These are phyloP conservation scores for Monosporascus sp. DNA, from an alignment of 2,329 filamentous ascomycete genomes.

Conservation along the genomic window DNA sequence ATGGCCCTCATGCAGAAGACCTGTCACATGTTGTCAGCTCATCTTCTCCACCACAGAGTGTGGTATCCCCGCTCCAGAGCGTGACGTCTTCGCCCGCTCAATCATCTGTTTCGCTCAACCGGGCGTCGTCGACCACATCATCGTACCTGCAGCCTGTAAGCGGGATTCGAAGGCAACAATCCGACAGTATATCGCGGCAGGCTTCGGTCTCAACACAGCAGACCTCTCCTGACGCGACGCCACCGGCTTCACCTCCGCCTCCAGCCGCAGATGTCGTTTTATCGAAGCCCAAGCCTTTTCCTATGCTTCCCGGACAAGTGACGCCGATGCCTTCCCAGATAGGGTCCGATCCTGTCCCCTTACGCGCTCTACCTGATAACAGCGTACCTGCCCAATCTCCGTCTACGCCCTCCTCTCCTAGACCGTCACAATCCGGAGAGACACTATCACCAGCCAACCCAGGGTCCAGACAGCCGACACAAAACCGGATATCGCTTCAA, in stretches of 20 bases:
- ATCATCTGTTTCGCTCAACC: conserved; percentile 21
- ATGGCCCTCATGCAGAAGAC: not conserved
- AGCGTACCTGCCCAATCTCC: not conserved
- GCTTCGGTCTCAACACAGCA: not conserved
- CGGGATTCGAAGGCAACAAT: not conserved
- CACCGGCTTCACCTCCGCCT: not conserved
- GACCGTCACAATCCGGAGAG: too few relatives aligned
- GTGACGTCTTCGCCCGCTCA: conserved; percentile 23
- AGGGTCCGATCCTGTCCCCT: conserved; percentile 11
- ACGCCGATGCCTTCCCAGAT: conserved; percentile 23
- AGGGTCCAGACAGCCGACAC: not conserved
- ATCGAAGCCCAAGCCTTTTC: conserved; percentile 16
- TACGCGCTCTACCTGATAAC: not conserved
- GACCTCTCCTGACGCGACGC: not conserved
- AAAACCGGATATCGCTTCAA: not conserved
- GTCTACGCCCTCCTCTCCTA: not conserved
- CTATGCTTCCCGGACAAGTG: conserved; percentile 26
- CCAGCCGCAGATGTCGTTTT: not conserved
- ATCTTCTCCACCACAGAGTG: conserved; percentile 2
- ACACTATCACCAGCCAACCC: not conserved
- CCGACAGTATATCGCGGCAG: not conserved
- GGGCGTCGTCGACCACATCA: conserved; percentile 18
- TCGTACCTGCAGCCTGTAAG: conserved; percentile 5
- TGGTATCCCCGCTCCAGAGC: conserved; percentile 20
- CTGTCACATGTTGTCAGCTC: not conserved